A percentile compares a stretch with the other conserved stretches of the same genome.
phyloP scores from a whole-genome alignment of 768 basidiomycete genomes.

The Russula lepida region DNA sequence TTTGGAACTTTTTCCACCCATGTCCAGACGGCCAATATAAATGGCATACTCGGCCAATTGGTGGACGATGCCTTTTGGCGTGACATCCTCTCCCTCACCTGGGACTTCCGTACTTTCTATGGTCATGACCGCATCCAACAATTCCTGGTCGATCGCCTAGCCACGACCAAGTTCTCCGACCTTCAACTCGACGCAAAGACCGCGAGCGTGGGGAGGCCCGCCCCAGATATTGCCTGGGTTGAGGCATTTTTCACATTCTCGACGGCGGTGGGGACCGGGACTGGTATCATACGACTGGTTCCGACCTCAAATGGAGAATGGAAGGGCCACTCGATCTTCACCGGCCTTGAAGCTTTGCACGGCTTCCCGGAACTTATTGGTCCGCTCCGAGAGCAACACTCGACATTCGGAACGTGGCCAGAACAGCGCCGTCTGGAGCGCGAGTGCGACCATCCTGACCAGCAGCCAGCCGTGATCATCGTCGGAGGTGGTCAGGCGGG shows the following conservation, averaged over 20 bases:
- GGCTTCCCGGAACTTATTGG: constrained; percentile 37
- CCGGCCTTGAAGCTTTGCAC: constrained; percentile 43
- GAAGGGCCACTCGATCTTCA: constrained; percentile 43
- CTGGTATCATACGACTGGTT: constrained; percentile 41
- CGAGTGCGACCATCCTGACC: constrained; percentile 31
- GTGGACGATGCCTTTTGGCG: constrained; percentile 43
- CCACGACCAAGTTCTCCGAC: constrained; percentile 16
- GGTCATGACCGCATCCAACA: constrained; percentile 32
- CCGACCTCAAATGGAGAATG: constrained; percentile 35
- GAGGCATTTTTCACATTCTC: constrained; percentile 39
- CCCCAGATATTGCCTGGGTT: constrained; percentile 35
- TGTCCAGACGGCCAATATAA: constrained; percentile 8
- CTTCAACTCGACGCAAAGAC: constrained; percentile 24
- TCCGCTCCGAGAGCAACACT: constrained; percentile 26
- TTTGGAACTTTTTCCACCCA: constrained; percentile 20
- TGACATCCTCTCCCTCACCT: constrained; percentile 54
- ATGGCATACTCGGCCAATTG: constrained; percentile 17
- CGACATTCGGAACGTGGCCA: constrained; percentile 37
- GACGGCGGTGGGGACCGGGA: constrained; percentile 32
- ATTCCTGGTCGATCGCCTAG: constrained; percentile 43
- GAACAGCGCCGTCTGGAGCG: constrained; percentile 30
- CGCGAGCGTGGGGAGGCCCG: constrained; percentile 24
- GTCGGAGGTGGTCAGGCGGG: constrained; percentile 48
- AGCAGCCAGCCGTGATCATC: constrained; percentile 45
- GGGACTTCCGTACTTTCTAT: constrained; percentile 53